Base-by-base conservation (phyloP, 83 land plant genomes). In the Picea mariana region DNA sequence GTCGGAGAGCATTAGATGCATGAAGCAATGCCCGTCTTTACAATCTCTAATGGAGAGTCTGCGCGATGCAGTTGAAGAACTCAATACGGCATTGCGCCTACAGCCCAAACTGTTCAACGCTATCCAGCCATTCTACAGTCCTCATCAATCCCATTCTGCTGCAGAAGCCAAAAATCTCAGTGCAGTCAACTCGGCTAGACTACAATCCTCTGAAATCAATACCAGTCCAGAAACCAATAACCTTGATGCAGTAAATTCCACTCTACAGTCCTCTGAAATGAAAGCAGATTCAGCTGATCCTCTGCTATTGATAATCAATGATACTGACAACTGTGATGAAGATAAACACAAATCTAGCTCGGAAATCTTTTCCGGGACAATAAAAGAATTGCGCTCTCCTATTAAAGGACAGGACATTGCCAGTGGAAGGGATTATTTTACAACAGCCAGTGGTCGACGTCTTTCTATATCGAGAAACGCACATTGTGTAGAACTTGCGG, bases 81-180 rank as follows among this genome's bases (percentile, higher is more conserved):
- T 92, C 15, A 84, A 92, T 86, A 64, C 75, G 0, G 87, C 94
- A 69, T 40, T 92, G 47, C 83, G 82, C 21, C 88, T 91, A 6
- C 94, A 92, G 62, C 92, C 92, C 2, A 64, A 84, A 16, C 90
- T 92, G 68, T 92, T 89, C 78, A 86, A 89, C 0, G 58, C 26
- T 23, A 21, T 66, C 11, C 68, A 6, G 13, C 68, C 68, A 9
- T 21, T 24, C 6, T 24, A 21, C 26, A 66, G 26, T 20, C 68
- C 68, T 0, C 12, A 66, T 21, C 31, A 66, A 66, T 7, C 2
- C 38, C 11, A 5, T 24, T 24, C 8, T 21, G 15, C 77, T 1
- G 5, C 38, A 55, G 66, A 80, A 7, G 8, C 79, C 1, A 64
- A 16, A 1, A 68, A 66, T 40, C 38, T 58, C 63, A 52, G 3